Evolutionary conservation across 148 eudicot species (phyloP).

Genomic region (Hydrangea macrophylla): DNA sequence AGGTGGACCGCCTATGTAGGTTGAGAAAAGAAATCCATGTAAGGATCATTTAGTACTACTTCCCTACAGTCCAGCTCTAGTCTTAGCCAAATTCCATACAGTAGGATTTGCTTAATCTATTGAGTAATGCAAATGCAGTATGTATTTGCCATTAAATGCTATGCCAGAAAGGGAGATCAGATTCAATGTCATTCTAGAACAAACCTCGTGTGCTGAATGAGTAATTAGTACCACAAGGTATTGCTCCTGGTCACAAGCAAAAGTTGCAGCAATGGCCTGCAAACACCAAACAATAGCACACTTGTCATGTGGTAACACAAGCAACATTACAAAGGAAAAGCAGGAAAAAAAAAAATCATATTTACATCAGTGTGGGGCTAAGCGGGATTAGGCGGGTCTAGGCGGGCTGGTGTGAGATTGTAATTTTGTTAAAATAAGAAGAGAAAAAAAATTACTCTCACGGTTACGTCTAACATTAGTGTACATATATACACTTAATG

Average conservation of each 20-base stretch:
- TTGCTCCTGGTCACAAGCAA: conserved; percentile 60
- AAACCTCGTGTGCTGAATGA: conserved; percentile 82
- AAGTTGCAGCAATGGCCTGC: conserved; percentile 81
- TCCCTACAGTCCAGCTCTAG: neutral
- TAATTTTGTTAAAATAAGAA: too few species aligned
- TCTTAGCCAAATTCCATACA: neutral
- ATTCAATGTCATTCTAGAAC: neutral
- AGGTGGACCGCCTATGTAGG: neutral
- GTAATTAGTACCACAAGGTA: conserved; percentile 65
- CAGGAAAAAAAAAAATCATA: neutral
- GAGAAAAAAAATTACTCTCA: too few species aligned
- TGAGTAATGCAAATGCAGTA: neutral
- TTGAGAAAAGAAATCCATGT: neutral
- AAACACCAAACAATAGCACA: neutral
- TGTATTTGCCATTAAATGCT: neutral
- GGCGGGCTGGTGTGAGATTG: too few species aligned
- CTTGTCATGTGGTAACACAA: neutral
- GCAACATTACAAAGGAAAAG: neutral
- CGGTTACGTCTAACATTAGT: too few species aligned
- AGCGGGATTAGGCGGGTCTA: too few species aligned
- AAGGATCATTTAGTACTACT: neutral
- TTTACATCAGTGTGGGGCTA: too few species aligned
- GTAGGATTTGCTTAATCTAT: conserved; percentile 6
- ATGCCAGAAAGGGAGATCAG: neutral
- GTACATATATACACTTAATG: too few species aligned